These are phyloP conservation scores for Curvularia verruculosa DNA, from an alignment of 2,329 filamentous ascomycete genomes.

Conservation along the genomic window DNA sequence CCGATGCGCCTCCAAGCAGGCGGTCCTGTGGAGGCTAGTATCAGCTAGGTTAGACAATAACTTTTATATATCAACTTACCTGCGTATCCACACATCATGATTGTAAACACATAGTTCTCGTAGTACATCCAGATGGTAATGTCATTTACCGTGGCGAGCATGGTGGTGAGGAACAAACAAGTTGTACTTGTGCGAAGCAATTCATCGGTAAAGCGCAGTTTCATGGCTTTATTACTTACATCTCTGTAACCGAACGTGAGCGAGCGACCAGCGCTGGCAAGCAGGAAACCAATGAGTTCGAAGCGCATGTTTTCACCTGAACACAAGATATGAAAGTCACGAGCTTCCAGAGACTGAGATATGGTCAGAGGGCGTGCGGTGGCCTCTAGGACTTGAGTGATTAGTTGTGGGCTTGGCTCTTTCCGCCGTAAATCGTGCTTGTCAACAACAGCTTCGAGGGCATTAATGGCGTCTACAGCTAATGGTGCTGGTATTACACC, in stretches of 20 bases:
- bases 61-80: conserved; percentile 32
- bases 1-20: conserved; percentile 43
- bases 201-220: conserved; percentile 37
- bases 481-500: conserved; percentile 47
- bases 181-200: conserved; percentile 46
- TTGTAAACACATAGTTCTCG: conserved; percentile 47
- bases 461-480: conserved; percentile 42
- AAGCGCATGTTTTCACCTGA: conserved; percentile 49
- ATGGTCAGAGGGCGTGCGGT: conserved; percentile 36
- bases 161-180: conserved; percentile 47
- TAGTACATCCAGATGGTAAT: conserved; percentile 44
- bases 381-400: conserved; percentile 37
- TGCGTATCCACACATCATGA: conserved; percentile 46
- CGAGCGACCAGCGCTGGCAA: conserved; percentile 47
- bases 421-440: conserved; percentile 36
- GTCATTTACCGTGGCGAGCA: conserved; percentile 50
- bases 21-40: conserved; percentile 21
- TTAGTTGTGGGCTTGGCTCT: conserved; percentile 33
- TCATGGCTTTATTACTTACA: conserved; percentile 21
- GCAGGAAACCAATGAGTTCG: conserved; percentile 49
- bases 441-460: conserved; percentile 38
- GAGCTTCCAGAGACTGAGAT: conserved; percentile 32
- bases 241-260: conserved; percentile 36
- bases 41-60: neutral
- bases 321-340: conserved; percentile 48